A percentile compares a stretch with the other conserved stretches of the same genome.
phyloP scores from a whole-genome alignment of 1,139 yeast species.

The Blastobotrys illinoisensis region DNA sequence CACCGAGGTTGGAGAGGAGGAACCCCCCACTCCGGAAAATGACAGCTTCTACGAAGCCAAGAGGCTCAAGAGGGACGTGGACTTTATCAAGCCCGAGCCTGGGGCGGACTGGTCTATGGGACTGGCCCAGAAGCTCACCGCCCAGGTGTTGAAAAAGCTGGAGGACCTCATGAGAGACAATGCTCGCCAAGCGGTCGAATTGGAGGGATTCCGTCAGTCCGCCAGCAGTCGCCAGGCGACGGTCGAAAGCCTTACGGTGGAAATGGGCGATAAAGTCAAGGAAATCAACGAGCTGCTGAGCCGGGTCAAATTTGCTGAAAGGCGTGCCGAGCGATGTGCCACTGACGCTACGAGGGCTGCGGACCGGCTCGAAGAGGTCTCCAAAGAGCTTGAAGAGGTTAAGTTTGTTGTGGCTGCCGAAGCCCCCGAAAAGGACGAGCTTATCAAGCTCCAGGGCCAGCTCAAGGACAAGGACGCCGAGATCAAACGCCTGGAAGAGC shows the following conservation, averaged over 20 bases:
- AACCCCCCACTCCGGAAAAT: not conserved
- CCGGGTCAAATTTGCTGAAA: slow-evolving; percentile 23
- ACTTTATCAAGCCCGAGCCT: slow-evolving; percentile 14
- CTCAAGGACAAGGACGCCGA: slow-evolving; percentile 41
- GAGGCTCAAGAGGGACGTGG: slow-evolving; percentile 54
- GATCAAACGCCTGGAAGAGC: slow-evolving; percentile 37
- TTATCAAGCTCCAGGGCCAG: slow-evolving; percentile 33
- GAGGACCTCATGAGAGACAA: slow-evolving; percentile 22
- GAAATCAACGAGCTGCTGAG: slow-evolving; percentile 24
- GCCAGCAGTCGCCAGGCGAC: slow-evolving; percentile 29
- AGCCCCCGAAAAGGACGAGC: slow-evolving; percentile 24
- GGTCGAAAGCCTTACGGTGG: slow-evolving; percentile 40
- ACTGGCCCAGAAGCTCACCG: not conserved
- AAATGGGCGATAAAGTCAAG: slow-evolving; percentile 34
- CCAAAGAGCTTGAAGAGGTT: slow-evolving; percentile 10
- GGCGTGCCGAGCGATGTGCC: slow-evolving; percentile 24
- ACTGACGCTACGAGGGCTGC: slow-evolving; percentile 19
- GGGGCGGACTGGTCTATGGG: slow-evolving; percentile 1
- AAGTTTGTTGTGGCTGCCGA: slow-evolving; percentile 6
- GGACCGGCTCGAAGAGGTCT: slow-evolving; percentile 15
- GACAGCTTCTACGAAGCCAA: slow-evolving; percentile 53
- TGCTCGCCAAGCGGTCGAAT: slow-evolving; percentile 25
- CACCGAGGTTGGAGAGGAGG: slow-evolving; percentile 56
- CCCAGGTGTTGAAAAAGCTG: slow-evolving; percentile 17
- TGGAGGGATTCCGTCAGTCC: slow-evolving; percentile 31